Base-by-base conservation (phyloP, 805 yeast genomes). In the Scheffersomyces lignosus region DNA sequence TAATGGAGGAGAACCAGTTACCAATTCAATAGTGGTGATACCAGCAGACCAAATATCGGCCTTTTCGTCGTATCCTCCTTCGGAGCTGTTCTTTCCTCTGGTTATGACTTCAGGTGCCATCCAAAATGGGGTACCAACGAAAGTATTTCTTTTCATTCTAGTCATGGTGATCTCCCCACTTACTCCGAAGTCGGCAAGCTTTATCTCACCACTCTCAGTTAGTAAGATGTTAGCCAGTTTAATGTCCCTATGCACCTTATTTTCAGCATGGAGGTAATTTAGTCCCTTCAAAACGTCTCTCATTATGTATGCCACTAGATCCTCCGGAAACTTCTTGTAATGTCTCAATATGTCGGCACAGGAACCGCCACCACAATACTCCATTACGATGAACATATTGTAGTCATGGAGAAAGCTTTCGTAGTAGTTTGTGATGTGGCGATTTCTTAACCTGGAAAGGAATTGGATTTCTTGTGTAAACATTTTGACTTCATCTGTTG, bases 11-110 rank as follows among this genome's bases (percentile, higher is more conserved):
- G 71, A 62, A 0, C 97, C 98, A 3, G 81, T 79, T 1, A 85
- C 73, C 32, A 93, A 66, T 61, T 93, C 99, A 51, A 87, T 84
- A 1, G 87, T 80, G 0, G 98, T 90, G 34, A 93, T 91, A 0
- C 99, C 99, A 15, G 89, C 67, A 0, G 96, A 88, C 99, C 99
- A 93, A 36, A 93, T 86, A 56, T 93, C 99, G 1, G 89, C 96
- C 52, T 84, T 86, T 44, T 82, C 85, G 53, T 86, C 75, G 58
- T 93, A 89, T 1, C 93, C 95, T 7, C 63, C 58, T 20, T 20
- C 24, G 24, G 7, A 7, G 24, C 24, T 20, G 5, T 33, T 33
- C 12, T 36, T 33, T 1, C 30, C 34, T 35, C 74, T 57, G 4
- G 70, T 58, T 29, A 93, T 84, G n/a, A 91, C 85, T 58, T 93